Evolutionary conservation across 2,329 filamentous ascomycete species (phyloP).

Genomic region (Camillea tinctor): DNA sequence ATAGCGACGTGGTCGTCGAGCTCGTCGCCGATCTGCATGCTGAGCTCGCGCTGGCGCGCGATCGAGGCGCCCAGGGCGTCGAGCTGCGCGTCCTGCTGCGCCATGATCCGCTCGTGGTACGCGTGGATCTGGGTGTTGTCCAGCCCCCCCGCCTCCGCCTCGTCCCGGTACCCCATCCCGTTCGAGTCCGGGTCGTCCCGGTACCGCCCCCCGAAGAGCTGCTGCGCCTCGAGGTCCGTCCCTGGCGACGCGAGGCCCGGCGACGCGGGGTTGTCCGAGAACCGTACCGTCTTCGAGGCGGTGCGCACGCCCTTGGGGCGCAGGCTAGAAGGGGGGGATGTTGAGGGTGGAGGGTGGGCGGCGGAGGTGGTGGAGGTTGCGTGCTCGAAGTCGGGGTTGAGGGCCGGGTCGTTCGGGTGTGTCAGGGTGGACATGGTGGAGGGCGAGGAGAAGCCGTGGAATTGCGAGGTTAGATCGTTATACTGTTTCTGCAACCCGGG

Average conservation of each 20-base stretch:
- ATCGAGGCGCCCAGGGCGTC: conserved; percentile 85
- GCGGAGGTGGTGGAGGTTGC: conserved; percentile 46
- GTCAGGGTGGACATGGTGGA: conserved; percentile 51
- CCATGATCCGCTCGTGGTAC: conserved; percentile 77
- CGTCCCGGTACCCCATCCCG: conserved; percentile 52
- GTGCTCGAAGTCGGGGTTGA: conserved; percentile 63
- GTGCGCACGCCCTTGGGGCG: conserved; percentile 33
- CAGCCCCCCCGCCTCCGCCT: conserved; percentile 57
- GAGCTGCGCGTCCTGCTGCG: conserved; percentile 92
- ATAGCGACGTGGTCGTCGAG: conserved; percentile 85
- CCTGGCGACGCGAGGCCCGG: conserved; percentile 24
- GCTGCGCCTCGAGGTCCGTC: conserved; percentile 41
- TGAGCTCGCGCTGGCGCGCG: conserved; percentile 83
- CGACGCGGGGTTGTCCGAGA: conserved; percentile 63
- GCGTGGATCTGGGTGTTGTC: conserved; percentile 83
- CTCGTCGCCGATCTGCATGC: conserved; percentile 95
- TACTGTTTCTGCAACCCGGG: conserved; percentile 70
- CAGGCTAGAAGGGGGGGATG: conserved; percentile 13
- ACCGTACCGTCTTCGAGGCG: conserved; percentile 75
- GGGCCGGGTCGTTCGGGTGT: conserved; percentile 62
- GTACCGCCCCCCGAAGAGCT: conserved; percentile 57
- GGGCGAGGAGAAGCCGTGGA: conserved; percentile 62
- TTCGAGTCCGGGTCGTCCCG: conserved; percentile 59
- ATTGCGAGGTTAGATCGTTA: conserved; percentile 75
- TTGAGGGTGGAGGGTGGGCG: conserved; percentile 20